Evolutionary conservation across 2,329 filamentous ascomycete genomes (phyloP).

Genomic region (Fusarium transvaalense): DNA sequence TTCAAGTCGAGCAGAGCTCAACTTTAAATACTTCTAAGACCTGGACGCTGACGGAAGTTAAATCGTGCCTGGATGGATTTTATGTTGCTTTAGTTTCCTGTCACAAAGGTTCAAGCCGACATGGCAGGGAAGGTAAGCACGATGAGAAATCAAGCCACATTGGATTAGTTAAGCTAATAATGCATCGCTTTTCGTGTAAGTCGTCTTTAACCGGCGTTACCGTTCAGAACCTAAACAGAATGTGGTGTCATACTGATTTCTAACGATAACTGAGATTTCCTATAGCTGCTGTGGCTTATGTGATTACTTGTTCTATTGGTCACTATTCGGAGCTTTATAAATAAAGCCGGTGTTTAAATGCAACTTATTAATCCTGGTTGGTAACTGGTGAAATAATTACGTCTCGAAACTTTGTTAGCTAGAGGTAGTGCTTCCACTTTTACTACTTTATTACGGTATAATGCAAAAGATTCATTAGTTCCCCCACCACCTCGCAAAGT

Average conservation of each 20-base stretch:
- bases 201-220: not conserved
- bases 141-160: not conserved
- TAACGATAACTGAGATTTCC: not conserved
- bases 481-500: not conserved
- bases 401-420: not conserved
- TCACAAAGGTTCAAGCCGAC: not conserved
- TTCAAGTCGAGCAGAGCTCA: not conserved
- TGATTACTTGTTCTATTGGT: not conserved
- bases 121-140: not conserved
- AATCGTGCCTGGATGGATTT: not conserved
- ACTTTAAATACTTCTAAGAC: not conserved
- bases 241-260: not conserved
- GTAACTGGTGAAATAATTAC: not conserved
- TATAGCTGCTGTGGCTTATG: not conserved
- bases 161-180: not conserved
- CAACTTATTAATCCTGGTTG: not conserved
- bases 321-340: not conserved
- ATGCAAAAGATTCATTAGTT: not conserved
- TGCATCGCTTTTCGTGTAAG: not conserved
- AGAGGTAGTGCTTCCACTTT: not conserved
- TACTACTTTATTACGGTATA: not conserved
- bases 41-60: not conserved
- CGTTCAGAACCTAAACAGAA: not conserved
- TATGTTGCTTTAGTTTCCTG: not conserved
- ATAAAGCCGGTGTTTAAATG: not conserved